A percentile compares a stretch with the other conserved stretches of the same genome.
phyloP scores from a whole-genome alignment of 768 basidiomycete genomes.

The Candolleomyces eurysporus region DNA sequence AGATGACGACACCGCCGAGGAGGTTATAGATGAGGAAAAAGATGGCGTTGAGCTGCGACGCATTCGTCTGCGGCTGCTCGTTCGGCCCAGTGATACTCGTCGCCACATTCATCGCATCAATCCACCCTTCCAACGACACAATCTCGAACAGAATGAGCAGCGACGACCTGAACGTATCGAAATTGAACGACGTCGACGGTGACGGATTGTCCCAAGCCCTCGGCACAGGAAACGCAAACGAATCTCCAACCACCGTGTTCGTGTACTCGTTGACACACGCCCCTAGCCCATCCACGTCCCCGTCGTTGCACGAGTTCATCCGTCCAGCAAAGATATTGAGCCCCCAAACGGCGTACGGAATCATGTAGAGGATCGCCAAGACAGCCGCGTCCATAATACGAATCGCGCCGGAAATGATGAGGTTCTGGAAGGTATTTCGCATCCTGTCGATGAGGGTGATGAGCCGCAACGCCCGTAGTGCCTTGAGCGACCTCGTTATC shows the following conservation, averaged over 20 bases:
- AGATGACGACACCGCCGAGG: constrained; percentile 84
- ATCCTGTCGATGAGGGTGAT: constrained; percentile 88
- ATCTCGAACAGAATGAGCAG: constrained; percentile 94
- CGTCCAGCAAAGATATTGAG: constrained; percentile 87
- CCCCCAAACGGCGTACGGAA: constrained; percentile 92
- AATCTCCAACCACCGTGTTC: constrained; percentile 56
- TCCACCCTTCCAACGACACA: constrained; percentile 94
- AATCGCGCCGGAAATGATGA: constrained; percentile 82
- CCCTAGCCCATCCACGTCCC: constrained; percentile 44
- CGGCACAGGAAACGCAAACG: constrained; percentile 73
- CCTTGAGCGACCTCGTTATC: constrained; percentile 83
- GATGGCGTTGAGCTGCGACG: constrained; percentile 78
- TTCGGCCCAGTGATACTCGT: constrained; percentile 73
- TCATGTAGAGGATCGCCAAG: constrained; percentile 88
- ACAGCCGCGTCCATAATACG: constrained; percentile 89
- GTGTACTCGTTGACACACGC: constrained; percentile 77
- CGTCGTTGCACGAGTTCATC: constrained; percentile 85
- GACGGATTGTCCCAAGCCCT: constrained; percentile 91
- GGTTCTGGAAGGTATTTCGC: constrained; percentile 80
- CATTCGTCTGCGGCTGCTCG: constrained; percentile 69
- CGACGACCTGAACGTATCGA: constrained; percentile 81
- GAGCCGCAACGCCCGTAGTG: constrained; percentile 81
- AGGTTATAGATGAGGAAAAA: constrained; percentile 93
- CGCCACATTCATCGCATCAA: constrained; percentile 84
- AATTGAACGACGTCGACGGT: constrained; percentile 81